Base-by-base conservation (phyloP, 805 yeast genomes). In the Hanseniaspora jakobsenii region DNA sequence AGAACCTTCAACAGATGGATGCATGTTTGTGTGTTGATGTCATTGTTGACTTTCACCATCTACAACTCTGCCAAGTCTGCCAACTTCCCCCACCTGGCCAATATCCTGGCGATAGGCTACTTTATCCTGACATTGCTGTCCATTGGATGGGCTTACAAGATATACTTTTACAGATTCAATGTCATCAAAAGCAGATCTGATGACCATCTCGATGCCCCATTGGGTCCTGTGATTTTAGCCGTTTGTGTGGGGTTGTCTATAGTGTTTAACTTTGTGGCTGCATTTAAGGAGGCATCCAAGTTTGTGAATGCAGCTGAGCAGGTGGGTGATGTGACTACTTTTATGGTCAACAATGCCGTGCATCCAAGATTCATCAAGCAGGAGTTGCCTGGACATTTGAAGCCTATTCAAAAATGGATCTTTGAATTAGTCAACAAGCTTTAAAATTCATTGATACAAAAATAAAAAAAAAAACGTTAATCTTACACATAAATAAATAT, bases 1-100 rank as follows among this genome's bases (percentile, higher is more conserved):
- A 80, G 98, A 62, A 91, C 98, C 3, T 89, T 87, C 66, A 80
- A 84, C 67, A 75, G 93, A 62, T 91, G 98, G 98, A 69, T 91
- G 52, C 86, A 81, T 50, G 89, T 89, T 18, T 81, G 94, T 12
- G 76, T 93, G 0, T 66, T 91, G 58, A 70, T 91, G 53, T 77
- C 94, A 17, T 78, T 87, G 0, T 65, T 91, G 54, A 85, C 97
- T 0, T 86, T 87, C 57, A 71, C 91, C 13, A 73, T 91, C 45
- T 83, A 83, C 65, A 73, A 78, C 32, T 78, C 94, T 9, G 81
- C 84, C 17, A 67, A 70, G 50, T 66, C 69, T 23, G 78, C 95
- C 0, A 72, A 78, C 49, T 75, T 75, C 53, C 73, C 75, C n/a
- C 52, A 55, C 3, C 57, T 81, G 31, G 89, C 95, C 1, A 75